A percentile compares a stretch with the other conserved stretches of the same genome.
Evolutionary conservation across 768 basidiomycete species (phyloP).

Genomic region (Cyathus striatus): DNA sequence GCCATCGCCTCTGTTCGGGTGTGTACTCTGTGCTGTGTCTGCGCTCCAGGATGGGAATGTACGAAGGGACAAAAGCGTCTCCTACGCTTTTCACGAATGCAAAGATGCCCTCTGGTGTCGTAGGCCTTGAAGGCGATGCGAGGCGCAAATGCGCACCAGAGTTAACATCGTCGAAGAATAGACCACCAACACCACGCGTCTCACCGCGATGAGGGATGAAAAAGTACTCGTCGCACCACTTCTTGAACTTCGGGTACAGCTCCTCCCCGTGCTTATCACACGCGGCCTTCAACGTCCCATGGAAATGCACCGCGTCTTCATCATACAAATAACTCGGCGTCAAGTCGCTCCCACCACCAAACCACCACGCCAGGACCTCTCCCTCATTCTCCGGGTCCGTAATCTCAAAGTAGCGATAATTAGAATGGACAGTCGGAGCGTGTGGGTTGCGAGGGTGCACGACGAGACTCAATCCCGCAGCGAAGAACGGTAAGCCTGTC

Average conservation of each 20-base stretch:
- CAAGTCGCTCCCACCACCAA: slow-evolving; percentile 92
- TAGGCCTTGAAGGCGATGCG: slow-evolving; percentile 40
- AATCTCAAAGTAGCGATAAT: slow-evolving; percentile 97
- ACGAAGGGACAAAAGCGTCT: slow-evolving; percentile 83
- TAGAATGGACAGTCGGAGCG: slow-evolving; percentile 91
- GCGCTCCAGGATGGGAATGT: slow-evolving; percentile 75
- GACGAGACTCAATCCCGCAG: slow-evolving; percentile 88
- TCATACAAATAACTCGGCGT: slow-evolving; percentile 91
- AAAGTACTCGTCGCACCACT: slow-evolving; percentile 99
- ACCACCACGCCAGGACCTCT: slow-evolving; percentile 94
- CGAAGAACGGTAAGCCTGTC: slow-evolving; percentile 86
- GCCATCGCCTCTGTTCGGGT: slow-evolving; percentile 81
- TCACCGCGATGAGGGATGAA: slow-evolving; percentile 87
- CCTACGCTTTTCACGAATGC: slow-evolving; percentile 67
- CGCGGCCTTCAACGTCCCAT: slow-evolving; percentile 66
- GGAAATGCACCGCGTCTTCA: slow-evolving; percentile 86
- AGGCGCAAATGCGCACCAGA: slow-evolving; percentile 61
- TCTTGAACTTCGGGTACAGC: slow-evolving; percentile 79
- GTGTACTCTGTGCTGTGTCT: slow-evolving; percentile 52
- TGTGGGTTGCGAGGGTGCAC: slow-evolving; percentile 93
- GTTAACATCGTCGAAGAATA: slow-evolving; percentile 95
- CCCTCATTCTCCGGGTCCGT: slow-evolving; percentile 37
- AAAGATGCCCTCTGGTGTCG: slow-evolving; percentile 67
- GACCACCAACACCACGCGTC: slow-evolving; percentile 84
- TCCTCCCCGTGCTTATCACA: slow-evolving; percentile 67